phyloP scores from a whole-genome alignment of 2,329 filamentous ascomycete species.

The Periconia sp. region DNA sequence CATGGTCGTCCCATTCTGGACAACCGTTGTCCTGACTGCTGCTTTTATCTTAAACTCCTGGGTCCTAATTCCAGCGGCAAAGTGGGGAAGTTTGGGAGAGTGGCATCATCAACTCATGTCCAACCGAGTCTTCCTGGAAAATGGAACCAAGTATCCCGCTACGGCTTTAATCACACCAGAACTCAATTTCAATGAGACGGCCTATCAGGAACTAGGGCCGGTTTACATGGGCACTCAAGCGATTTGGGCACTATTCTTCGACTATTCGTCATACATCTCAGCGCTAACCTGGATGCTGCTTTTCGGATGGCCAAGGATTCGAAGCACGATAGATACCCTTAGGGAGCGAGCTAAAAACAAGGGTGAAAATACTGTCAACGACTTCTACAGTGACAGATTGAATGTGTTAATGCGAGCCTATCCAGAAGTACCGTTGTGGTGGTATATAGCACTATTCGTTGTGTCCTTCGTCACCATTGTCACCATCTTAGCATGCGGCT shows the following conservation, averaged over 20 bases:
- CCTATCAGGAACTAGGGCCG: conserved; percentile 56
- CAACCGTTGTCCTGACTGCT: conserved; percentile 61
- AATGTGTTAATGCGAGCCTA: conserved; percentile 65
- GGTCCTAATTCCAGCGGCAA: conserved; percentile 64
- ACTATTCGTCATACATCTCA: conserved; percentile 65
- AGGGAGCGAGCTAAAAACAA: conserved; percentile 36
- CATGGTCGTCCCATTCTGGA: conserved; percentile 63
- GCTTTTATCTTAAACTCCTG: conserved; percentile 64
- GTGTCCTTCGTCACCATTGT: conserved; percentile 59
- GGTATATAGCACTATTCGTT: conserved; percentile 61
- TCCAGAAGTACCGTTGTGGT: conserved; percentile 64
- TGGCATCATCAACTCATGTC: conserved; percentile 64
- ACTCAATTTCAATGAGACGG: conserved; percentile 57
- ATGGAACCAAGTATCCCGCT: conserved; percentile 56
- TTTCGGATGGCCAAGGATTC: conserved; percentile 60
- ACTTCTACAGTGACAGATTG: conserved; percentile 65
- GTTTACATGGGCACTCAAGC: conserved; percentile 65
- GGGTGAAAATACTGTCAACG: conserved; percentile 48
- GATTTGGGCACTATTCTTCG: conserved; percentile 66
- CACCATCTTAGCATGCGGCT: conserved; percentile 57
- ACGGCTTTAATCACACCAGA: conserved; percentile 50
- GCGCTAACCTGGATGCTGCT: conserved; percentile 65
- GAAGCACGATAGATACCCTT: conserved; percentile 53
- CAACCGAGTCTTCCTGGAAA: conserved; percentile 60
- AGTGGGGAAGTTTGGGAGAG: conserved; percentile 61